Evolutionary conservation across 805 yeast species (phyloP).

Genomic region (Vanderwaltozyma polyspora): DNA sequence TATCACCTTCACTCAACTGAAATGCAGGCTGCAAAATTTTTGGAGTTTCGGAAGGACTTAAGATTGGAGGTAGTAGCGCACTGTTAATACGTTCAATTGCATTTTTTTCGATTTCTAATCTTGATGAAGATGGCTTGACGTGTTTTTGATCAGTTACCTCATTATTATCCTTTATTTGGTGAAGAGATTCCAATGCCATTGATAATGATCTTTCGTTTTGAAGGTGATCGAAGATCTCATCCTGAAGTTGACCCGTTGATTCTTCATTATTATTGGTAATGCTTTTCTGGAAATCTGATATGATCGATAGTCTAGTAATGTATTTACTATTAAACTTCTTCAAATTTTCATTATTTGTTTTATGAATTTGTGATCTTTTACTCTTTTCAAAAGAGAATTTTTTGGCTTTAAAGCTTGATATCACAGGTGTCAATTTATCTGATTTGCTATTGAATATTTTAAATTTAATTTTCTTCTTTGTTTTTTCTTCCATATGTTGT

Average conservation of each 20-base stretch:
- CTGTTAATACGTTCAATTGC: constrained; percentile 24
- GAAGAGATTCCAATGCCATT: constrained; percentile 1
- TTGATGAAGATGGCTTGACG: constrained; percentile 4
- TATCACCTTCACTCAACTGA: neutral
- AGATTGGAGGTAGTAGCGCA: constrained; percentile 22
- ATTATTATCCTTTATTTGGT: neutral
- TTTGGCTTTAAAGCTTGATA: too few species aligned
- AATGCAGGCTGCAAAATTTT: neutral
- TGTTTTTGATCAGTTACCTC: constrained; percentile 1
- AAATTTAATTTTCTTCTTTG: neutral
- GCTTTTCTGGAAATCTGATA: constrained; percentile 22
- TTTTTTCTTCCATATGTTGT: too few species aligned
- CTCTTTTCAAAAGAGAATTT: neutral
- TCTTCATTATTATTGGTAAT: constrained; percentile 6
- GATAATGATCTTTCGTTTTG: constrained; percentile 3
- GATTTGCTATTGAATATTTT: neutral
- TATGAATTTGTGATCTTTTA: too few species aligned
- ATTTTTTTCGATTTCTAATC: constrained; percentile 17
- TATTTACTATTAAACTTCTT: too few species aligned
- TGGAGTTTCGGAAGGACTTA: neutral
- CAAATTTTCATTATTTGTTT: neutral
- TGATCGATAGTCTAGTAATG: constrained; percentile 22
- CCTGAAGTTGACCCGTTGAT: constrained; percentile 1
- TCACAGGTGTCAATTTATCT: too few species aligned
- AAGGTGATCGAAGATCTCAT: neutral